Evolutionary conservation across 2,329 filamentous ascomycete species (phyloP), one percentile per base, ranked within the genome.

Genomic region (Xenosphaeropsis pyriputrescens): DNA sequence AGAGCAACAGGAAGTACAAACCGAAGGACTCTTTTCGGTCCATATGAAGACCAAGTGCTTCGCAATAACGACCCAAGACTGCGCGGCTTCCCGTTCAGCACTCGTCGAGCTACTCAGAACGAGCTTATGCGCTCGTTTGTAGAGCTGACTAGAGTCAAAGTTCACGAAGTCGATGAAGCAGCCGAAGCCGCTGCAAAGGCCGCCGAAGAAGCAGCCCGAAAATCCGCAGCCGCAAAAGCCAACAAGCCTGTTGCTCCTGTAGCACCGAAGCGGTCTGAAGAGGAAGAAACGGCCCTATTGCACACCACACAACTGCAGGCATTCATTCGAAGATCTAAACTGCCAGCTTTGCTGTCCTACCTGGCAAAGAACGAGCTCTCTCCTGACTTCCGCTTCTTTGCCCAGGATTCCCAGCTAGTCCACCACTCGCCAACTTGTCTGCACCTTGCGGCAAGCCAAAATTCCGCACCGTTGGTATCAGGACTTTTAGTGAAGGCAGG

Each of bases 111-210:
- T 1, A 98, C 91, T 0, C 88, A 96, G 52, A 84, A 81, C 35
- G 91, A 98, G 57, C 75, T 98, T 0, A 91, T 96, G 81, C 75
- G 89, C 30, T 82, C 82, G 1, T 98, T 95, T 50, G 82, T 93
- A 44, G 91, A 98, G 61, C 69, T 98, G 22, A 98, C 91, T 0
- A 70, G 91, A 13, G 70, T 95, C 13, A 95, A 98, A 58, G 70
- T 94, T 34, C 76, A 75, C 35, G 79, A 83, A 43, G 71, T 96
- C 18, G 71, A 84, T 41, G 80, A 85, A 45, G 69, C 65, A 3
- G 68, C 75, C 11, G 57, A 79, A 6, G 60, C 62, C 14, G 58
- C 58, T 6, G 61, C 71, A 35, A 53, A 56, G 9, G 60, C 71
- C 22, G 62, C 62, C 9, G 59, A 61, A 39, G 65, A 68, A 42